Base-by-base conservation (phyloP, 768 basidiomycete species). In the Psilocybe azurescens region DNA sequence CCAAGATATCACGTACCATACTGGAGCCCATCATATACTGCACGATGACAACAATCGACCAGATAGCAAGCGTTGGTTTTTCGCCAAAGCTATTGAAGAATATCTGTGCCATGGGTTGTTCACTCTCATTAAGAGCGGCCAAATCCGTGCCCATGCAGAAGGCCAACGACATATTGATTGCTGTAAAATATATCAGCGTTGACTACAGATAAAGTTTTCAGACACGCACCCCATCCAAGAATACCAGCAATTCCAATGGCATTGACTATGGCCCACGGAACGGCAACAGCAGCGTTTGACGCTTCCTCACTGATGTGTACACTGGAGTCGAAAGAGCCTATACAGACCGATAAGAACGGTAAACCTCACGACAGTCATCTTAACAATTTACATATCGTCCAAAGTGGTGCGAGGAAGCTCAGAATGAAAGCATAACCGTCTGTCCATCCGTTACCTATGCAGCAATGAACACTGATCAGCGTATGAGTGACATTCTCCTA, bases 231-330 rank as follows among this genome's bases (percentile, higher is more conserved):
- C 78, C 81, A 86, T 38, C 88, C 88, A 13, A 89, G 77, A 11
- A 88, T 64, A 50, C 84, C 83, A 38, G 83, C 83, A 46, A 86
- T 82, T 8, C 76, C 82, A 47, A 83, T 82, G 0, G 90, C 83
- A 53, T 73, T 71, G 36, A 84, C 81, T 50, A 91, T 90, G 9
- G 88, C 88, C 81, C 83, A 88, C 0, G 90, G 90, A 3, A 91
- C 86, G 28, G 88, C 89, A 0, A 77, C 78, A 16, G 84, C 82
- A 0, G 90, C 90, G 65, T 93, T 93, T 0, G 82, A 79, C 1
- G 87, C 87, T 70, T 90, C 89, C 69, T 90, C 89, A 54, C 86
- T 87, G 58, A 91, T 89, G 64, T 90, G 88, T 0, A 90, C 84
- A 53, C 78, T 80, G 0, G 83, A 81, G 68, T 90, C 88, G 52